A percentile compares a stretch with the other conserved stretches of the same genome.
These are phyloP conservation scores for Odontarrhena argentea DNA, from an alignment of 345 rosid genomes.

Conservation along the genomic window DNA sequence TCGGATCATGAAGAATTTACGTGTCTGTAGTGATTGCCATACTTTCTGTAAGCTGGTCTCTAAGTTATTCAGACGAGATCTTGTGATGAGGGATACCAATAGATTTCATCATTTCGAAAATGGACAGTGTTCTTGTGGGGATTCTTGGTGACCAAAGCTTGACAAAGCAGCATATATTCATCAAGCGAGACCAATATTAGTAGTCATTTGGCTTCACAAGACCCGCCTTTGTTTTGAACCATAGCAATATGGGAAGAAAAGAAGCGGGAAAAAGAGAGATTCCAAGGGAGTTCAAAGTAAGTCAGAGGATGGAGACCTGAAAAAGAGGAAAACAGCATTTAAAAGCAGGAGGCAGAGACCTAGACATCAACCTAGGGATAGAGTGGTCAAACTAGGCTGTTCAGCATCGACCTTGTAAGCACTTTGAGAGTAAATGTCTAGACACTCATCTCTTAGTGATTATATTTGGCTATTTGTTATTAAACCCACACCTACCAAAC, in stretches of 20 bases:
- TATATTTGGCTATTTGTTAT: slow-evolving; percentile 25
- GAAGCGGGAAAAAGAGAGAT: slow-evolving; percentile 24
- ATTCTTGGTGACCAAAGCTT: slow-evolving; percentile 59
- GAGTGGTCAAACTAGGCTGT: slow-evolving; percentile 36
- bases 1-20: slow-evolving; percentile 73
- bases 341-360: slow-evolving; percentile 36
- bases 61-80: slow-evolving; percentile 50
- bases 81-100: slow-evolving; percentile 79
- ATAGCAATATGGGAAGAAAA: neutral
- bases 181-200: slow-evolving; percentile 14
- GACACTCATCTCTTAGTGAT: slow-evolving; percentile 21
- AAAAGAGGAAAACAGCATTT: slow-evolving; percentile 21
- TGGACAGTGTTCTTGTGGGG: slow-evolving; percentile 85
- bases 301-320: slow-evolving; percentile 27
- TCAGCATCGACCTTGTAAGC: slow-evolving; percentile 31
- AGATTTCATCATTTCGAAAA: slow-evolving; percentile 83
- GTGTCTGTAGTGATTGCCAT: slow-evolving; percentile 86
- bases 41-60: slow-evolving; percentile 77
- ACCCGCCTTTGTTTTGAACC: slow-evolving; percentile 22
- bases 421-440: slow-evolving; percentile 33
- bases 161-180: slow-evolving; percentile 22
- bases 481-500: slow-evolving; percentile 36
- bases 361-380: slow-evolving; percentile 32
- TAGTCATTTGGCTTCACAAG: slow-evolving; percentile 7
- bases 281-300: slow-evolving; percentile 23